Percentiles rank a stretch among this genome's conserved stretches.
Evolutionary conservation across 345 rosid genomes (phyloP).

Genomic region (Murraya koenigii): DNA sequence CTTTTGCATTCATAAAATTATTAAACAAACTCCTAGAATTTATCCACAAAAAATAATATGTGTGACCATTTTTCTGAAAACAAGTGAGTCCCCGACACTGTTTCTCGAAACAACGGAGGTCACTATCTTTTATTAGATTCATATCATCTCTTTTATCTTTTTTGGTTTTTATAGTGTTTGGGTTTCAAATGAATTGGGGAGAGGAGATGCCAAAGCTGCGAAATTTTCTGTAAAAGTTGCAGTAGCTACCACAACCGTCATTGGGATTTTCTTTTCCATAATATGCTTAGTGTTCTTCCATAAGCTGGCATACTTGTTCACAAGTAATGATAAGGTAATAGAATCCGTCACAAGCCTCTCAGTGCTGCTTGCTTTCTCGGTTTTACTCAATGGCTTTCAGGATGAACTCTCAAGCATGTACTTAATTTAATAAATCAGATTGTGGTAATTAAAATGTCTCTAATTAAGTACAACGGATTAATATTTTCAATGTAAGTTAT

Average conservation of each 20-base stretch:
- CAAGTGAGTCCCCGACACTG: no score
- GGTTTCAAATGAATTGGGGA: slow-evolving; percentile 57
- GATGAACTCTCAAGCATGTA: slow-evolving; percentile 45
- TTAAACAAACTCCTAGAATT: no score
- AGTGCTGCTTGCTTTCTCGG: slow-evolving; percentile 40
- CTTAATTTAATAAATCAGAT: not conserved
- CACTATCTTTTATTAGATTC: no score
- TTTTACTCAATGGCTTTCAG: slow-evolving; percentile 49
- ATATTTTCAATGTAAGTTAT: not conserved
- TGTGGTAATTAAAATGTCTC: no score
- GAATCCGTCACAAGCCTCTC: slow-evolving; percentile 36
- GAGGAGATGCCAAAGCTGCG: slow-evolving; percentile 49
- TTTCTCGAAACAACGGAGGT: no score
- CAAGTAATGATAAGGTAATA: slow-evolving; percentile 30
- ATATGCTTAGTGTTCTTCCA: slow-evolving; percentile 38
- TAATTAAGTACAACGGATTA: not conserved
- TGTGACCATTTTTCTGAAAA: no score
- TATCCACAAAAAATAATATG: no score
- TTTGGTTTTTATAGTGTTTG: slow-evolving; percentile 34
- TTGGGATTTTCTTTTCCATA: slow-evolving; percentile 43
- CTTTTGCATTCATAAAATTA: no score
- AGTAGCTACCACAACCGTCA: slow-evolving; percentile 22
- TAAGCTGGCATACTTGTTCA: slow-evolving; percentile 37
- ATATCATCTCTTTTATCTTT: not conserved
- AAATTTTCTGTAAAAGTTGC: slow-evolving; percentile 46